Evolutionary conservation across 2,329 filamentous ascomycete genomes (phyloP), one percentile per base, ranked within the genome.

Genomic region (Scedosporium apiospermum): DNA sequence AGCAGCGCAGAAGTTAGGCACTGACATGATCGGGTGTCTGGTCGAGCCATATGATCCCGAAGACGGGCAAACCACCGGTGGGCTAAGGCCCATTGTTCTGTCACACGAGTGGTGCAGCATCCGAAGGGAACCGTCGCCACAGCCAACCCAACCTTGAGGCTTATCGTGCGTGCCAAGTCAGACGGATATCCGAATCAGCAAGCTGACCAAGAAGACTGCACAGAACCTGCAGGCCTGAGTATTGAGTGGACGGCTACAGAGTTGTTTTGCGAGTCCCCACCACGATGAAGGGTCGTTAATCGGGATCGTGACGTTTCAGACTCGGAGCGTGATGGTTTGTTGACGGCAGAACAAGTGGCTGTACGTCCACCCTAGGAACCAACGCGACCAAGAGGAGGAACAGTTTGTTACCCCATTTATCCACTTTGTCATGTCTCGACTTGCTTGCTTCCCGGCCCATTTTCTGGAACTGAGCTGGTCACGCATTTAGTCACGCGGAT

Each of bases 401-500:
- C 10, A 14, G 34, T 38, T 38, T 38, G 9, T 10, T 38, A 38
- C 34, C 34, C 10, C 34, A 38, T 38, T 38, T 10, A 38, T 38
- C 10, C 34, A 38, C 34, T 14, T 38, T 38, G 34, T 12, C 34
- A 38, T 12, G 34, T 38, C 34, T 38, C 34, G 34, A 3, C 34
- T 14, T 38, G 34, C 12, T 38, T 38, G 34, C 34, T 12, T 12
- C 34, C 34, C 9, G 34, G 3, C 34, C 34, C 34, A 38, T 38
- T 38, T 14, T 38, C 18, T 55, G 18, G 18, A 14, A 14, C 23
- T 55, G 51, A 14, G 7, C n/a, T n/a, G 12, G 51, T 55, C 51
- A 55, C 51, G 51, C 51, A 55, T 55, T 55, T 55, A 26, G 51
- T 55, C 51, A 55, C 51, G 51, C 51, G 51, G 23, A 55, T 23